Evolutionary conservation across 352 stramenopile genomes (phyloP).

Genomic region (Globisporangium echinulatum): DNA sequence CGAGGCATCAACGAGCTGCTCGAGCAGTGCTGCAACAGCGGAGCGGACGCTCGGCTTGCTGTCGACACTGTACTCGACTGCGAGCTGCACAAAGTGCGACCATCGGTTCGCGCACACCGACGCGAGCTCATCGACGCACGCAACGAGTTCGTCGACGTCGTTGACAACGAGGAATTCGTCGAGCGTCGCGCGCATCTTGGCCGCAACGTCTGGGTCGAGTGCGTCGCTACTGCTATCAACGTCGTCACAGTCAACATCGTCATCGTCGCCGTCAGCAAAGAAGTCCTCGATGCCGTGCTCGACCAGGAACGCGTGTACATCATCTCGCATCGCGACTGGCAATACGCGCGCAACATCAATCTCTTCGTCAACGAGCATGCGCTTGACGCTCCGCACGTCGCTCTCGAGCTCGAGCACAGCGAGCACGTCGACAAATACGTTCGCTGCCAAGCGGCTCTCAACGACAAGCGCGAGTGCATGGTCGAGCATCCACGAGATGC

Average conservation of each 20-base stretch:
- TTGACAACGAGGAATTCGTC: conserved; percentile 77
- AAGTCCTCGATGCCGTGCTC: conserved; percentile 61
- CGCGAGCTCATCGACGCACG: conserved; percentile 68
- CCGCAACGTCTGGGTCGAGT: conserved; percentile 51
- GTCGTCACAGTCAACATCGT: conserved; percentile 16
- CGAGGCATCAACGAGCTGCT: conserved; percentile 32
- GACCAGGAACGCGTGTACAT: conserved; percentile 52
- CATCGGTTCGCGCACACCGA: conserved; percentile 22
- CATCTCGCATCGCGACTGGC: conserved; percentile 26
- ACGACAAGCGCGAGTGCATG: conserved; percentile 43
- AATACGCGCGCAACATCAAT: conserved; percentile 47
- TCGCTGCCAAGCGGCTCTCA: conserved; percentile 53
- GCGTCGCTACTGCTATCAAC: conserved; percentile 44
- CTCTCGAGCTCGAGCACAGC: conserved; percentile 69
- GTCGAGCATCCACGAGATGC: conserved; percentile 74
- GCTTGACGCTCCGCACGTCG: conserved; percentile 51
- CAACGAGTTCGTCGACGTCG: conserved; percentile 66
- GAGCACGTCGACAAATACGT: conserved; percentile 70
- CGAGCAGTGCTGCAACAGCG: conserved; percentile 35
- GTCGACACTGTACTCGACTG: conserved; percentile 41
- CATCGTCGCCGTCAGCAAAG: conserved; percentile 44
- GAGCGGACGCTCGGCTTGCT: conserved; percentile 39
- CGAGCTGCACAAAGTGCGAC: conserved; percentile 65
- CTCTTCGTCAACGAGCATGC: conserved; percentile 80
- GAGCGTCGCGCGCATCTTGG: conserved; percentile 63